A percentile compares a stretch with the other conserved stretches of the same genome.
These are phyloP conservation scores for Streptanthus diversifolius DNA, from an alignment of 345 rosid species.

Conservation along the genomic window DNA sequence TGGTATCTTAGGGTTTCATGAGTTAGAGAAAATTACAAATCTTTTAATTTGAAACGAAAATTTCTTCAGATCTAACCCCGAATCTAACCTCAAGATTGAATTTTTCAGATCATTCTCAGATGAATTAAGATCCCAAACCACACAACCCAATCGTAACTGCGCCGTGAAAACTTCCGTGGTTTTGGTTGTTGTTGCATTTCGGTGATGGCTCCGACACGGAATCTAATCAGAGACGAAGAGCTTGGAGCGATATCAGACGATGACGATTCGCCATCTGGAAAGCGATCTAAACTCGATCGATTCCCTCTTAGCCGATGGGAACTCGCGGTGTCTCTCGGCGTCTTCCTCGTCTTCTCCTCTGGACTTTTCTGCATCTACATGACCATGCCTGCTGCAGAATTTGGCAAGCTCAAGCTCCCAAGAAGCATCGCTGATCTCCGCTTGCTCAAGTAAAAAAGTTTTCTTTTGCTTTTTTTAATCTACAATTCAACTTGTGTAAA, in stretches of 20 bases:
- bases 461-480: neutral
- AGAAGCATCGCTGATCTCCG: conserved; percentile 88
- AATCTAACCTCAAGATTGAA: neutral
- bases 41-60: neutral
- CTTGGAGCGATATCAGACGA: conserved; percentile 38
- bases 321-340: conserved; percentile 62
- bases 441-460: conserved; percentile 57
- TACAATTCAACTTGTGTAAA: neutral
- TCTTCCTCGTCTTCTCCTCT: conserved; percentile 57
- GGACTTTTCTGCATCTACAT: conserved; percentile 74
- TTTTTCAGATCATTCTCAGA: neutral
- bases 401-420: conserved; percentile 81
- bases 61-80: conserved; percentile 1
- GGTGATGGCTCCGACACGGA: conserved; percentile 56
- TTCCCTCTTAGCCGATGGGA: conserved; percentile 84
- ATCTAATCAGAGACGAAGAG: conserved; percentile 62
- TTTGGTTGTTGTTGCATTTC: neutral
- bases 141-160: neutral
- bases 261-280: conserved; percentile 65
- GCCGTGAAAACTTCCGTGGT: neutral
- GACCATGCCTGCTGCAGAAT: conserved; percentile 85
- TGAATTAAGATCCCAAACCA: conserved; percentile 5
- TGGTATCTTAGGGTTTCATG: too few relatives aligned
- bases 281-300: conserved; percentile 63
- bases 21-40: too few relatives aligned